Conservation (phyloP, 805 yeast genomes). For the Schwanniomyces sp. region DNA sequence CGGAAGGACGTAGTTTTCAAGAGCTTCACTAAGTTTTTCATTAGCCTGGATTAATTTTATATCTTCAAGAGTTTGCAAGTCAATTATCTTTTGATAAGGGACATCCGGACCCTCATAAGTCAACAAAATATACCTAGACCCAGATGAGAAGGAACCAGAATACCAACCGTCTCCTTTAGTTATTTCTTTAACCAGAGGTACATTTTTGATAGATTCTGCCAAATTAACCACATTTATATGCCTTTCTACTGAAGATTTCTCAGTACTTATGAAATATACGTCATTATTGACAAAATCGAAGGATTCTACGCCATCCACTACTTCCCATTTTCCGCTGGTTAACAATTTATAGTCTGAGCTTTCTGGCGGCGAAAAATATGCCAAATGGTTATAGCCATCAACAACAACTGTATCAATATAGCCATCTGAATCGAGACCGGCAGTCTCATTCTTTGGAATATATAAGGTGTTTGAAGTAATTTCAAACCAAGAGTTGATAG, state of each 20-base stretch:
- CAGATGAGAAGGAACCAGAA: conserved; percentile 74
- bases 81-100: conserved; percentile 74
- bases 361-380: conserved; percentile 73
- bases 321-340: conserved; percentile 85
- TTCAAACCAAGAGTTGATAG: conserved; percentile 64
- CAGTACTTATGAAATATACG: conserved; percentile 69
- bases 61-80: conserved; percentile 26
- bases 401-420: conserved; percentile 75
- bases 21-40: conserved; percentile 33
- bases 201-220: conserved; percentile 30
- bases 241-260: conserved; percentile 77
- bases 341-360: conserved; percentile 47
- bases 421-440: conserved; percentile 48
- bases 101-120: conserved; percentile 76
- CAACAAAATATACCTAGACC: conserved; percentile 68
- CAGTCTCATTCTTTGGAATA: conserved; percentile 34
- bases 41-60: conserved; percentile 51
- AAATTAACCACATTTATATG: conserved; percentile 74
- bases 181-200: conserved; percentile 49
- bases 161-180: conserved; percentile 60
- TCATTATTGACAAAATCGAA: conserved; percentile 47
- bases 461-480: conserved; percentile 30
- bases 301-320: conserved; percentile 64
- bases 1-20: conserved; percentile 58
- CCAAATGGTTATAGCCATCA: conserved; percentile 72